Evolutionary conservation across 345 rosid genomes (phyloP).

Genomic region (Arabis alpina): DNA sequence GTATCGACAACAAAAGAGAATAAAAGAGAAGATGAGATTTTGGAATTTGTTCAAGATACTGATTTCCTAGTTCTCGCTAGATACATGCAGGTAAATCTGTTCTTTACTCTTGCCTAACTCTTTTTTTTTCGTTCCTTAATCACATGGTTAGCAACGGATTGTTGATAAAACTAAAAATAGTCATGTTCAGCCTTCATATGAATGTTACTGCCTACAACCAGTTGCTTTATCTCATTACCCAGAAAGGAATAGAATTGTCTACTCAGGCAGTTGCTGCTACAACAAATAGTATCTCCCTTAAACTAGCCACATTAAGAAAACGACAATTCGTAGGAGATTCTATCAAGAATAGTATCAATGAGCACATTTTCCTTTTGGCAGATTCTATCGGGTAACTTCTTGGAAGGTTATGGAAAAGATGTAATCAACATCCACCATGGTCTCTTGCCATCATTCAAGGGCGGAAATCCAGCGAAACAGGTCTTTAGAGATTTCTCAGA

Average conservation of each 20-base stretch:
- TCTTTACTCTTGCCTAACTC: not conserved
- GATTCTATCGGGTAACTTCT: constrained; percentile 71
- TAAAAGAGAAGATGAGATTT: constrained; percentile 75
- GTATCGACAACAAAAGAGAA: constrained; percentile 58
- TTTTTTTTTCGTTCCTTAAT: not conserved
- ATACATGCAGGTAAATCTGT: constrained; percentile 89
- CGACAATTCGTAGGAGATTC: not conserved
- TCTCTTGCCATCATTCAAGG: constrained; percentile 92
- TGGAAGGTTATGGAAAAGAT: constrained; percentile 78
- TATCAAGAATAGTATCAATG: constrained; percentile 8
- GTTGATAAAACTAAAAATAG: constrained; percentile 1
- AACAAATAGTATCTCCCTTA: not conserved
- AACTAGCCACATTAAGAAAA: not conserved
- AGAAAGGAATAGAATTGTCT: not conserved
- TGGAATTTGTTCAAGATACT: constrained; percentile 79
- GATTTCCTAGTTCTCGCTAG: constrained; percentile 95
- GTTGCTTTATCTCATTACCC: constrained; percentile 11
- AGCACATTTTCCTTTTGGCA: constrained; percentile 38
- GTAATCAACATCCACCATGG: constrained; percentile 97
- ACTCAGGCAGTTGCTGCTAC: not conserved
- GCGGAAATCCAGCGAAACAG: constrained; percentile 84
- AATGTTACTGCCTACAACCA: not conserved
- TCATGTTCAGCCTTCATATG: constrained; percentile 7
- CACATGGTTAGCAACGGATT: not conserved
- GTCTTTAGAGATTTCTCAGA: constrained; percentile 38